Conservation (phyloP, 2,329 filamentous ascomycete genomes). For the Ophiocordyceps sinensis region DNA sequence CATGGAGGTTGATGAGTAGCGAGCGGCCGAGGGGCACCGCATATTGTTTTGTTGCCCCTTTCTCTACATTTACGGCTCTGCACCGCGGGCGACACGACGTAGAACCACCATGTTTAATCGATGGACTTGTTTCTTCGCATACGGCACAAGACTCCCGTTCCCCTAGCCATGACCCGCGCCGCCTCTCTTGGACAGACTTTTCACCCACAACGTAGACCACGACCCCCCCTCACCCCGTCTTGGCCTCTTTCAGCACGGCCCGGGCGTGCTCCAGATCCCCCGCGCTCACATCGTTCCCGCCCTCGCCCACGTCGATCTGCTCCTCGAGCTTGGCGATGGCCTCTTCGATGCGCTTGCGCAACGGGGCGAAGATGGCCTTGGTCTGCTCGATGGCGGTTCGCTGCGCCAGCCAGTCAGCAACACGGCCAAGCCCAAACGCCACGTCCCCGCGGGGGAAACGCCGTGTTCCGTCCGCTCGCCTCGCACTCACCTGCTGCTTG, state of each 20-base stretch:
- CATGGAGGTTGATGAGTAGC: conserved; percentile 48
- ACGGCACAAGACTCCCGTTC: neutral
- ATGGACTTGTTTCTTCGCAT: neutral
- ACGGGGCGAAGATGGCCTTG: conserved; percentile 60
- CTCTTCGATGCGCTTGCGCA: conserved; percentile 56
- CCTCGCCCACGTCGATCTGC: conserved; percentile 52
- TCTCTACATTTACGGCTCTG: neutral
- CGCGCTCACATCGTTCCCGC: conserved; percentile 22
- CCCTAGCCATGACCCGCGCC: neutral
- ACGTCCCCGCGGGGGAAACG: no score
- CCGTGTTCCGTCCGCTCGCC: no score
- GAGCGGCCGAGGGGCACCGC: neutral
- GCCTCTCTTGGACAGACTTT: neutral
- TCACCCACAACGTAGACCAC: neutral
- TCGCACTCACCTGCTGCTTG: conserved; percentile 63
- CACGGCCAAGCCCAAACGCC: neutral
- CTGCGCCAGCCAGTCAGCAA: conserved; percentile 31
- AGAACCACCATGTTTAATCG: neutral
- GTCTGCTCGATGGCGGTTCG: conserved; percentile 76
- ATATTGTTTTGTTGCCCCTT: neutral
- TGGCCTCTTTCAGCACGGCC: conserved; percentile 35
- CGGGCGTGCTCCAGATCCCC: conserved; percentile 42
- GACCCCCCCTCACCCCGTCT: conserved; percentile 12
- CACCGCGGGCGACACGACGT: neutral
- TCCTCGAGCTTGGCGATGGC: conserved; percentile 62